These are phyloP conservation scores for Takashimella tepidaria DNA, from an alignment of 1,284 basidiomycete species.

Conservation along the genomic window DNA sequence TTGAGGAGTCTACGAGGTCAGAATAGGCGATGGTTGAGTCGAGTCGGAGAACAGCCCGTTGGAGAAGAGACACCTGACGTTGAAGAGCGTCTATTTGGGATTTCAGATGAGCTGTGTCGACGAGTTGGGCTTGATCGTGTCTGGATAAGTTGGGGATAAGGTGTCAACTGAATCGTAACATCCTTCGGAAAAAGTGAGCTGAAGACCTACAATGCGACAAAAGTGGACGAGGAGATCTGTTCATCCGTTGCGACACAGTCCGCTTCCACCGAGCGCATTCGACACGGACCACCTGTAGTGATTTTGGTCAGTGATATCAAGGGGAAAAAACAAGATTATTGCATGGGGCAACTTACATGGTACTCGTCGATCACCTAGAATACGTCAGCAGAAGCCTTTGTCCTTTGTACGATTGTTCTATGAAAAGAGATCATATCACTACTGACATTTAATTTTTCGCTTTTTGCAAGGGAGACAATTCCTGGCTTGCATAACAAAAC, in stretches of 20 bases:
- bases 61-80: neutral
- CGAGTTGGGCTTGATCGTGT: no score
- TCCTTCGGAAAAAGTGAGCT: no score
- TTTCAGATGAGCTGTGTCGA: neutral
- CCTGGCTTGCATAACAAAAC: slow-evolving; percentile 11
- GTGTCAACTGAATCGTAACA: no score
- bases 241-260: neutral
- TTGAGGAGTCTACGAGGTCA: neutral
- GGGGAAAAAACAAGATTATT: neutral
- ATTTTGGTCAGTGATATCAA: neutral
- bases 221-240: neutral
- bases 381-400: no score
- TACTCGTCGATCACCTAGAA: neutral
- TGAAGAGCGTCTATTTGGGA: neutral
- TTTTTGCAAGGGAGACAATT: slow-evolving; percentile 22
- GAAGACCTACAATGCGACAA: neutral
- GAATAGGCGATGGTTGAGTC: neutral
- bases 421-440: neutral
- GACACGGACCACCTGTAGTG: slow-evolving; percentile 15
- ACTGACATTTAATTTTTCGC: slow-evolving; percentile 21
- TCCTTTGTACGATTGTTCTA: no score
- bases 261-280: slow-evolving; percentile 3
- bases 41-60: neutral
- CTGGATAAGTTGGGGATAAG: no score
- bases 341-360: neutral